Evolutionary conservation across 352 stramenopile species (phyloP).

Genomic region (Phytophthora idaei): DNA sequence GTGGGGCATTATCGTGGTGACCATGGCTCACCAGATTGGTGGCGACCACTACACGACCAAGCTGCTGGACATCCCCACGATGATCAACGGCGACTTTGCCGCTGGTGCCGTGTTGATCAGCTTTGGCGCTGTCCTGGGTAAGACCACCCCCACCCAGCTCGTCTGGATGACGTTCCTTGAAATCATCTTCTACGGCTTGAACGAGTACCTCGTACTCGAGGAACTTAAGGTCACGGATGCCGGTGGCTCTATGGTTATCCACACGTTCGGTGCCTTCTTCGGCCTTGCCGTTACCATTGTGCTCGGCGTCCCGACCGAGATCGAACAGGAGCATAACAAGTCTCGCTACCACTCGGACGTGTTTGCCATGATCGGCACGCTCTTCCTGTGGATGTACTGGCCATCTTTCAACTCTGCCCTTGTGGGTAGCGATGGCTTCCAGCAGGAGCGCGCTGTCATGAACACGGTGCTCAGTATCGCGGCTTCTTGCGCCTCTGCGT

Average conservation of each 20-base stretch:
- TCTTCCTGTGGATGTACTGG: conserved; percentile 91
- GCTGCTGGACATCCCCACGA: conserved; percentile 58
- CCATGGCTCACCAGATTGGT: conserved; percentile 62
- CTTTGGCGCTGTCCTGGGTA: conserved; percentile 80
- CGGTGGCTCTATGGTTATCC: conserved; percentile 85
- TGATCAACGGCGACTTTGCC: conserved; percentile 87
- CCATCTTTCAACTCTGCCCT: conserved; percentile 84
- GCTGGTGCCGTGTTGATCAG: conserved; percentile 79
- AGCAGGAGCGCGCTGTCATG: conserved; percentile 74
- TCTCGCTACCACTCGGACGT: conserved; percentile 77
- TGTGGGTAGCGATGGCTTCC: conserved; percentile 55
- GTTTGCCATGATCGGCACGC: conserved; percentile 85
- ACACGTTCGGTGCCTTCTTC: conserved; percentile 87
- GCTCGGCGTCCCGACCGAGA: conserved; percentile 47
- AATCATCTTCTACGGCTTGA: conserved; percentile 77
- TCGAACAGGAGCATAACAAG: conserved; percentile 60
- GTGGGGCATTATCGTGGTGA: conserved; percentile 74
- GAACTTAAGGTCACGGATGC: conserved; percentile 69
- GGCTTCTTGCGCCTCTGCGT: conserved; percentile 61
- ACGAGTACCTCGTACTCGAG: conserved; percentile 76
- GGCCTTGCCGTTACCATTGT: conserved; percentile 67
- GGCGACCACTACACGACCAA: conserved; percentile 48
- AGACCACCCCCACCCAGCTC: conserved; percentile 77
- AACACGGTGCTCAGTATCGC: conserved; percentile 82
- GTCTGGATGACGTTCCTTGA: conserved; percentile 80